Evolutionary conservation across 1,284 basidiomycete species (phyloP).

Genomic region (Ceratobasidium sp.): DNA sequence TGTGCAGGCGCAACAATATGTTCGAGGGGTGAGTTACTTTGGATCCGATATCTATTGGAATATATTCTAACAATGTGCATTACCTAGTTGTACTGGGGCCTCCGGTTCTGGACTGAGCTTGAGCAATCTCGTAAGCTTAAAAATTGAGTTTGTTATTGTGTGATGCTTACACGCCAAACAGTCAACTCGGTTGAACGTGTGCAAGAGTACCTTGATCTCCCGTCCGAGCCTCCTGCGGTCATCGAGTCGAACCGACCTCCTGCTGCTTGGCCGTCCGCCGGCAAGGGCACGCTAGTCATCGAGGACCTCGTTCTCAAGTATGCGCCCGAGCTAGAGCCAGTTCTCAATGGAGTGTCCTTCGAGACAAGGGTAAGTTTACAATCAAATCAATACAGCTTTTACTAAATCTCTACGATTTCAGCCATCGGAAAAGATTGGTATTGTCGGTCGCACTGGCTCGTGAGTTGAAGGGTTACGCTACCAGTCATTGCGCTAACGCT

Average conservation of each 20-base stretch:
- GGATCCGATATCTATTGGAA: background rate
- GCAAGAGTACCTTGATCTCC: conserved; percentile 88
- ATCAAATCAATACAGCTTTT: conserved; percentile 48
- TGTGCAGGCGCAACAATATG: conserved; percentile 26
- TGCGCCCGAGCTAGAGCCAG: conserved; percentile 84
- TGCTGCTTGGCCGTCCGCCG: conserved; percentile 84
- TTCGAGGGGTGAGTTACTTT: conserved; percentile 1
- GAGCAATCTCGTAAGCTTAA: conserved; percentile 50
- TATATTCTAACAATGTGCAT: background rate
- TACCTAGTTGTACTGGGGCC: background rate
- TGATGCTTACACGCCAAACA: background rate
- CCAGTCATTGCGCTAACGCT: conserved; percentile 45
- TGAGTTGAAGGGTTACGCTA: conserved; percentile 46
- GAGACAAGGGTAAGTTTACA: conserved; percentile 59
- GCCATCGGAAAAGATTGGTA: conserved; percentile 77
- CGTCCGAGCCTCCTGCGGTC: conserved; percentile 82
- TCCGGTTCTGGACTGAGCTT: conserved; percentile 47
- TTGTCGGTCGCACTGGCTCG: conserved; percentile 78
- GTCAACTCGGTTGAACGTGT: conserved; percentile 86
- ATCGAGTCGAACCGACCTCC: conserved; percentile 78
- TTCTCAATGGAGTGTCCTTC: conserved; percentile 80
- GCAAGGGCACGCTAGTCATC: conserved; percentile 63
- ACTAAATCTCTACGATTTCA: conserved; percentile 45
- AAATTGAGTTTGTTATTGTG: background rate
- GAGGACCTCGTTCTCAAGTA: conserved; percentile 86